Base-by-base conservation (phyloP, 345 rosid genomes). In the Lepidium aucheri region DNA sequence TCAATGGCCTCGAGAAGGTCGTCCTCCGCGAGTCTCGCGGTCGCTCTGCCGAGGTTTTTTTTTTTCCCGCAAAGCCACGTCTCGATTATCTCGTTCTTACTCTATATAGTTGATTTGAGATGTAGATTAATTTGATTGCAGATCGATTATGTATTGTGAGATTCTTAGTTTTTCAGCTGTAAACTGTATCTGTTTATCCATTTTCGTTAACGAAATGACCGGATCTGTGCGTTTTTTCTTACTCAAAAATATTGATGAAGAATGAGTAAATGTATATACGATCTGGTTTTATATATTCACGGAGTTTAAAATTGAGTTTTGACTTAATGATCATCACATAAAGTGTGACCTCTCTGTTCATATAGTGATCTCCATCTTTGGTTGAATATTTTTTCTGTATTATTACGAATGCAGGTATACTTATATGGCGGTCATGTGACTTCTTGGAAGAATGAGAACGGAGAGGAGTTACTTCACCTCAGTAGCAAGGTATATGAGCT, bases 371-470 rank as follows among this genome's bases (percentile, higher is more conserved):
- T 70, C 20, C 7, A 56, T 56, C 38, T 39, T 46, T 16, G 14
- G 47, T 45, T 60, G 11, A 16, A 28, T 44, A 12, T 49, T 24
- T 56, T 15, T 67, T 52, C 36, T 59, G 56, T 22, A 13, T 22
- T 1, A 18, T 60, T 42, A 49, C 44, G 63, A 67, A 68, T 70
- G 44, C 79, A 93, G 96, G 83, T 93, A n/a, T 93, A 86, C 67
- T 62, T 90, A 80, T 85, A 88, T 57, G 97, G 97, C 12, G 97
- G 79, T 52, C 97, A 90, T 11, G 92, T 93, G 58, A 93, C 97
- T 47, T 90, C 98, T 72, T 93, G 98, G 98, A 90, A 81, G 84
- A 86, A 93, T 80, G 89, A 84, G 60, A 84, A 84, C 40, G 86
- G 90, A 52, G 98, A 90, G 71, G 98, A 88, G 84, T 73, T 88